Conservation (phyloP, 192 early-diverging fungal species). For the Backusella tuberculispora region DNA sequence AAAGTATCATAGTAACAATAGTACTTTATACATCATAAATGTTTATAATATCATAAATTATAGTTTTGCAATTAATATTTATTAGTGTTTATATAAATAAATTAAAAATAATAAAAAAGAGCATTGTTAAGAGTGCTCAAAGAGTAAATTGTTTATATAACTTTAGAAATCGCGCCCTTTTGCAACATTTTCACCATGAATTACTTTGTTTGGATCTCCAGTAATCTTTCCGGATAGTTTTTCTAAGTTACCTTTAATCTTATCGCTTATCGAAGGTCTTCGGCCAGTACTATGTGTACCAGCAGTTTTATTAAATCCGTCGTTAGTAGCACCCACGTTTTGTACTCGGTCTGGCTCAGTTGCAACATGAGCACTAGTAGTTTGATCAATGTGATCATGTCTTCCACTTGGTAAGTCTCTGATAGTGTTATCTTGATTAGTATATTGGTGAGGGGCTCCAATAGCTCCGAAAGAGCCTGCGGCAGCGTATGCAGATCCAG, state of each 20-base stretch:
- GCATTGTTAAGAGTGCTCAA: too few species aligned
- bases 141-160: neutral
- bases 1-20: too few species aligned
- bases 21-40: too few species aligned
- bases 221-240: slow-evolving; percentile 38
- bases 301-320: neutral
- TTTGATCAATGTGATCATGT: neutral
- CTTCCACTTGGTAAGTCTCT: neutral
- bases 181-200: slow-evolving; percentile 30
- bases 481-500: neutral
- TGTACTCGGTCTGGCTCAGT: slow-evolving; percentile 8
- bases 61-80: too few species aligned
- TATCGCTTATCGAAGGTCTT: slow-evolving; percentile 25
- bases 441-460: neutral
- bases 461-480: slow-evolving; percentile 19
- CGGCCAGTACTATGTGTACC: neutral
- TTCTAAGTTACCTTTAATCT: slow-evolving; percentile 42
- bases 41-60: too few species aligned
- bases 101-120: too few species aligned
- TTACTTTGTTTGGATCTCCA: slow-evolving; percentile 35
- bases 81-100: too few species aligned
- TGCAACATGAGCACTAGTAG: neutral
- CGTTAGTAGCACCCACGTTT: neutral
- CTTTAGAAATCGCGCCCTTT: neutral
- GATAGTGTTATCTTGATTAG: neutral